Percentiles rank a stretch among this genome's conserved stretches.
These are phyloP conservation scores for Quercus lobata DNA, from an alignment of 331 rosid genomes.

Conservation along the genomic window DNA sequence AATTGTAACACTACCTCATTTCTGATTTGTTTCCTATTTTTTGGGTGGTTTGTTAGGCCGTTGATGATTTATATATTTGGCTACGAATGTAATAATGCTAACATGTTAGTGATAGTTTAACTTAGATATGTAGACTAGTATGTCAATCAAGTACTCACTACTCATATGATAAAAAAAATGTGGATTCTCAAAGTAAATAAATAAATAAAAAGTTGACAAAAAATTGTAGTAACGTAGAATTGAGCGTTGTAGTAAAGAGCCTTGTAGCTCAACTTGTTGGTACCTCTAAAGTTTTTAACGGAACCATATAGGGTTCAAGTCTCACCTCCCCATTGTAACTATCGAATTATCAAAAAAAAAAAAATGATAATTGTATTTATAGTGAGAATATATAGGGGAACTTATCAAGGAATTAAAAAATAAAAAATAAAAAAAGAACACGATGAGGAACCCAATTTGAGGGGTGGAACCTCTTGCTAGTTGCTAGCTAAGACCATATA, in stretches of 20 bases:
- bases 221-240: not conserved
- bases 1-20: too few relatives aligned
- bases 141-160: not conserved
- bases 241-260: too few relatives aligned
- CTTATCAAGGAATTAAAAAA: not conserved
- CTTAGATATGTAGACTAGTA: not conserved
- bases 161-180: too few relatives aligned
- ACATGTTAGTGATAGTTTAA: not conserved
- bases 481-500: not conserved
- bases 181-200: not conserved
- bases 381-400: not conserved
- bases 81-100: not conserved
- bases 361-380: not conserved
- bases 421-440: not conserved
- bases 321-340: accelerated
- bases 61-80: too few relatives aligned
- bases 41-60: too few relatives aligned
- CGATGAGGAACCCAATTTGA: not conserved
- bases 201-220: too few relatives aligned
- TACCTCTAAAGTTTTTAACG: accelerated
- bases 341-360: too few relatives aligned
- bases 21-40: too few relatives aligned
- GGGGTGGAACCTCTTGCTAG: not conserved
- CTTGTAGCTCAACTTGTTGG: accelerated
- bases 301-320: too few relatives aligned